phyloP scores from a whole-genome alignment of 306 rosid genomes.

The Dalbergia oliveri region DNA sequence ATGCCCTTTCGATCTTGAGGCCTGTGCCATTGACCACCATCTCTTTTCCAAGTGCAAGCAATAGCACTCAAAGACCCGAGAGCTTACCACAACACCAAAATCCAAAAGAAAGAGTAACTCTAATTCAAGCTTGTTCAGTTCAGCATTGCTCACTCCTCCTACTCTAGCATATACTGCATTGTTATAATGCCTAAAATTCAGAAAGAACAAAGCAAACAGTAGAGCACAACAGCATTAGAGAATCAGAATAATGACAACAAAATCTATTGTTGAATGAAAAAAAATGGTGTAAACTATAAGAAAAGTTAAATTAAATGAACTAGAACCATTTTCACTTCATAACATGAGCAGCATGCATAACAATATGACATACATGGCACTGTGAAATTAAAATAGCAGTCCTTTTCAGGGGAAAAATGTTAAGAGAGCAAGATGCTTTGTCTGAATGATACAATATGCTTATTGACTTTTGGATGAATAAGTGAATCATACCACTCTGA shows the following conservation, averaged over 20 bases:
- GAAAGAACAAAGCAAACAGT: no score
- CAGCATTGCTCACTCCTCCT: conserved; percentile 86
- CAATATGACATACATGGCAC: no score
- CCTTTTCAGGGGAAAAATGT: no score
- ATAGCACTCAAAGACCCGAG: conserved; percentile 74
- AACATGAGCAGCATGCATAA: no score
- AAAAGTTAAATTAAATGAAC: no score
- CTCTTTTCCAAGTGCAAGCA: conserved; percentile 82
- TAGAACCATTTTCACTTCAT: no score
- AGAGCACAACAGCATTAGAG: conserved; percentile 1
- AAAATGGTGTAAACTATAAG: no score
- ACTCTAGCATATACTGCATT: conserved; percentile 83
- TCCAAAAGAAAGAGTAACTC: conserved; percentile 88
- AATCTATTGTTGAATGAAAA: background rate
- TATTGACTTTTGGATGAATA: no score
- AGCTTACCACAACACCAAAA: conserved; percentile 79
- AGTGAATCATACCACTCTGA: no score
- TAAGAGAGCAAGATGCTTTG: no score
- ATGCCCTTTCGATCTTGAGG: conserved; percentile 61
- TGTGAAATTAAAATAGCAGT: no score
- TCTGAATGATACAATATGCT: background rate
- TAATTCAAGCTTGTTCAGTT: conserved; percentile 81
- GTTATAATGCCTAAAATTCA: conserved; percentile 73
- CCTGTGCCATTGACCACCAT: conserved; percentile 61
- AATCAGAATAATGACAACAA: conserved; percentile 19